These are phyloP conservation scores for Suillus alpinus DNA, from an alignment of 768 basidiomycete species.

Conservation along the genomic window DNA sequence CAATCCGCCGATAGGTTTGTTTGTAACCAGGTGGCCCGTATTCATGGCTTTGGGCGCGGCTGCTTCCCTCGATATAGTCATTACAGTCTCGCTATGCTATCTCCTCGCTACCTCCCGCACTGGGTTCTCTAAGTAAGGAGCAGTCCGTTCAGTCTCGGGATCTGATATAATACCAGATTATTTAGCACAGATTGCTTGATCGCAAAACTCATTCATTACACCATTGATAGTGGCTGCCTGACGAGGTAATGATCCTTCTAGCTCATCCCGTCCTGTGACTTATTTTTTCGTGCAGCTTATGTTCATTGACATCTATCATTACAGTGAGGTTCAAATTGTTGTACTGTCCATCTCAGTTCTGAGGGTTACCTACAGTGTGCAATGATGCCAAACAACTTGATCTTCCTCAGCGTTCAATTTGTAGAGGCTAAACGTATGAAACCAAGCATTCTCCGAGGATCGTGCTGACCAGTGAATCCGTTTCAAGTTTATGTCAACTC, in stretches of 20 bases:
- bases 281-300: not conserved
- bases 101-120: conserved; percentile 1
- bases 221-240: not conserved
- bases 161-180: not conserved
- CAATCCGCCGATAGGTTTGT: not conserved
- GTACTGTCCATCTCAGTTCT: not conserved
- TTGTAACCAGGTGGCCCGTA: not conserved
- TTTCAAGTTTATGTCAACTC: conserved; percentile 5
- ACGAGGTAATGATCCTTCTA: not conserved
- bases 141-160: not conserved
- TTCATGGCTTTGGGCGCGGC: not conserved
- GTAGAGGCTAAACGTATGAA: not conserved
- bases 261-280: not conserved
- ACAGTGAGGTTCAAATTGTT: not conserved
- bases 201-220: not conserved
- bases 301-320: not conserved
- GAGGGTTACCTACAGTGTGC: not conserved
- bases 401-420: not conserved
- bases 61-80: not conserved
- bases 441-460: not conserved
- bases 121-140: not conserved
- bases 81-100: conserved; percentile 1
- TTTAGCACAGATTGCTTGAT: conserved; percentile 1
- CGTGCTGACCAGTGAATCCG: not conserved
- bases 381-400: not conserved